Conservation (phyloP, 345 rosid genomes). For the Cardiospermum halicacabum region DNA sequence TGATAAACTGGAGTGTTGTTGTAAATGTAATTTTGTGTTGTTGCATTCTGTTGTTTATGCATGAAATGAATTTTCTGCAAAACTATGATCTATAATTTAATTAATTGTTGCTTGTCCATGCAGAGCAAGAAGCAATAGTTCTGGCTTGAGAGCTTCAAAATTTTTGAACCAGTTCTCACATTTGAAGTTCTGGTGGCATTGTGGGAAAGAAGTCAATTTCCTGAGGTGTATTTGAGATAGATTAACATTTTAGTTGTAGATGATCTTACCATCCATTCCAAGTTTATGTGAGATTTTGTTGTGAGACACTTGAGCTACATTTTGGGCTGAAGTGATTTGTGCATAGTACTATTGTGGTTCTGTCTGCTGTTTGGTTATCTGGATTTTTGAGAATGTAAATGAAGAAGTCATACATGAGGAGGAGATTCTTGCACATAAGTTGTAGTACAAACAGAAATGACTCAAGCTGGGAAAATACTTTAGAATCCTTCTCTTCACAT, state of each 20-base stretch:
- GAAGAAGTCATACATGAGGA: neutral
- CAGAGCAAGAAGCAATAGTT: constrained; percentile 41
- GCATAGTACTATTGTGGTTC: neutral
- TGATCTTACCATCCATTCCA: neutral
- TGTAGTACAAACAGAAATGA: no score
- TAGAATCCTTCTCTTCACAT: neutral
- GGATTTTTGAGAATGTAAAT: constrained; percentile 1
- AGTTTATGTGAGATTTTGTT: neutral
- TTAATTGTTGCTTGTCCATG: constrained; percentile 19
- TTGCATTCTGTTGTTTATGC: no score
- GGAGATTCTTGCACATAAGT: neutral
- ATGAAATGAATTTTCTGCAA: neutral
- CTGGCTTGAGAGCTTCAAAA: neutral
- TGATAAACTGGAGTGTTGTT: no score
- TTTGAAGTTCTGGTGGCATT: constrained; percentile 4
- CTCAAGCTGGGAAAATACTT: neutral
- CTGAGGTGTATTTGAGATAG: neutral
- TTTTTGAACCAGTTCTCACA: neutral
- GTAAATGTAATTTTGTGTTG: neutral
- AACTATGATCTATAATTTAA: neutral
- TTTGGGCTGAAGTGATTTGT: neutral
- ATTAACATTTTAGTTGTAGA: neutral
- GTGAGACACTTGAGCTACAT: neutral
- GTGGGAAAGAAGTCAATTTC: neutral
- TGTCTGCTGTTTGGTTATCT: neutral